phyloP scores from a whole-genome alignment of 805 yeast genomes.

The Yarrowia osloensis region DNA sequence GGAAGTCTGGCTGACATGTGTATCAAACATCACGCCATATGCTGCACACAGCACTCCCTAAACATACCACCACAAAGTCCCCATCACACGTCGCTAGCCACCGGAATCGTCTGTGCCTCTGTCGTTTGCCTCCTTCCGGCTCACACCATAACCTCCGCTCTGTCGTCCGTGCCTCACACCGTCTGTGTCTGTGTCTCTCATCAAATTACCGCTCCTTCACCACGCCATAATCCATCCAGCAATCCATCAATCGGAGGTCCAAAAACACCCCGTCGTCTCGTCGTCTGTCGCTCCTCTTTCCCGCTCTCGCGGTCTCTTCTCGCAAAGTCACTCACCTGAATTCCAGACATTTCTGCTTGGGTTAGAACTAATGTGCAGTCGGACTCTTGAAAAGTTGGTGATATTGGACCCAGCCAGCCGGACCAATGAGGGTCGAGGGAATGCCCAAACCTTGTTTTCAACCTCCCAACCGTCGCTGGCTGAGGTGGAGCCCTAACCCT shows the following conservation, averaged over 20 bases:
- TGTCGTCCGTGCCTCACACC: background rate
- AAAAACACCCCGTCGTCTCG: background rate
- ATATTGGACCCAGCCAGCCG: background rate
- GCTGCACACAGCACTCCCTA: no score
- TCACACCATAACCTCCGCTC: background rate
- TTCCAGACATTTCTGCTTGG: slow-evolving; percentile 32
- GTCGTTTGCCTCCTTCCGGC: background rate
- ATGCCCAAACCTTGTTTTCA: background rate
- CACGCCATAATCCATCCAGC: background rate
- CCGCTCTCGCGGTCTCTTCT: background rate
- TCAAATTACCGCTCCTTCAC: background rate
- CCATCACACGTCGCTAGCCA: no score
- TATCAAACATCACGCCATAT: no score
- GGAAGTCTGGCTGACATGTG: no score
- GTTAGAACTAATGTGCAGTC: slow-evolving; percentile 24
- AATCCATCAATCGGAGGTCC: background rate
- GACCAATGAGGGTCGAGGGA: slow-evolving; percentile 29
- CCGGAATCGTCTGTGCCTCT: background rate
- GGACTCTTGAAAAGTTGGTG: slow-evolving; percentile 19
- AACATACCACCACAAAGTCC: no score
- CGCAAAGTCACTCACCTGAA: slow-evolving; percentile 25
- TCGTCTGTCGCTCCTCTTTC: background rate
- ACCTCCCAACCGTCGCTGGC: slow-evolving; percentile 6
- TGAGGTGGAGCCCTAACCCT: background rate
- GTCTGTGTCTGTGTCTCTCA: background rate